These are phyloP conservation scores for Boechera divaricarpa DNA, from an alignment of 345 rosid species.

Conservation along the genomic window DNA sequence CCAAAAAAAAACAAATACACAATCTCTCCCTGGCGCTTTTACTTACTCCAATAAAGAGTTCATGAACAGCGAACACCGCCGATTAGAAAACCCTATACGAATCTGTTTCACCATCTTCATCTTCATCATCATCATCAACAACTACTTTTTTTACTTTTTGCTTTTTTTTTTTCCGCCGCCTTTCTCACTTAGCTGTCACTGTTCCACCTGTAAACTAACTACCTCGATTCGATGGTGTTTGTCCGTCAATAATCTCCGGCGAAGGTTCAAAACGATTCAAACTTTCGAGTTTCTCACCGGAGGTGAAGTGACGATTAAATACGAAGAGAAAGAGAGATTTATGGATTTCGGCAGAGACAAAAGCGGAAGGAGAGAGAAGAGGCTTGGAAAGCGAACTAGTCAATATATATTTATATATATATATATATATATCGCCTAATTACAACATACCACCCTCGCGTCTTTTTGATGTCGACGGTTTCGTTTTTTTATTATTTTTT, in stretches of 20 bases:
- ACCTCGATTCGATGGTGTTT: constrained; percentile 4
- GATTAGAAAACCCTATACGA: constrained; percentile 25
- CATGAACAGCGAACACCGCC: constrained; percentile 7
- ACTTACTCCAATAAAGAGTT: constrained; percentile 23
- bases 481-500: constrained; percentile 8
- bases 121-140: neutral
- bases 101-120: constrained; percentile 22
- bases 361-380: constrained; percentile 45
- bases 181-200: constrained; percentile 28
- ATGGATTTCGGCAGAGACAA: constrained; percentile 39
- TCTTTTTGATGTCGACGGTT: constrained; percentile 48
- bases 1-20: neutral
- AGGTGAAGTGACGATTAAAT: constrained; percentile 26
- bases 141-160: neutral
- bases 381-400: constrained; percentile 36
- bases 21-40: neutral
- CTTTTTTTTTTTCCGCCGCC: constrained; percentile 16
- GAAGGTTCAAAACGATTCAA: constrained; percentile 4
- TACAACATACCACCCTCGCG: constrained; percentile 39
- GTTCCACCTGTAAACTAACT: constrained; percentile 5
- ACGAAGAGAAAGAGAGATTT: constrained; percentile 28
- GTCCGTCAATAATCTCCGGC: neutral
- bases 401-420: neutral
- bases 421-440: constrained; percentile 28
- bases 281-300: constrained; percentile 27